These are phyloP conservation scores for Musa balbisiana DNA, from an alignment of 202 grass and related monocot species.

Conservation along the genomic window DNA sequence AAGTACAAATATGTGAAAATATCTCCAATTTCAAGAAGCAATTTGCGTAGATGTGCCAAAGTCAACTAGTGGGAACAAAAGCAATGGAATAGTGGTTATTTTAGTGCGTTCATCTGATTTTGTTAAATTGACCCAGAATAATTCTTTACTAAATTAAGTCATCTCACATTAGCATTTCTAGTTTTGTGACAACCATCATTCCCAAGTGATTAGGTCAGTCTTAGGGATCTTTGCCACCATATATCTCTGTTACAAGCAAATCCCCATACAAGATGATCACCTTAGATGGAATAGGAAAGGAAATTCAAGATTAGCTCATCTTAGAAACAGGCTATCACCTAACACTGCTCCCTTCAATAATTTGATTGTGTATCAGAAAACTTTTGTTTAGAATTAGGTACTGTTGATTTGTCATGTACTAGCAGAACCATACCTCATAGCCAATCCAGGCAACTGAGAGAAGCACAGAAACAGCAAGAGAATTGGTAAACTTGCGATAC, in stretches of 20 bases:
- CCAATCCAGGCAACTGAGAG: constrained; percentile 98
- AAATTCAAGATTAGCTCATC: not conserved
- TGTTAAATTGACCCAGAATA: not conserved
- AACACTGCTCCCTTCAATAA: not conserved
- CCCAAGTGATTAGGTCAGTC: not conserved
- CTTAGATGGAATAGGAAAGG: not conserved
- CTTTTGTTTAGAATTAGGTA: not conserved
- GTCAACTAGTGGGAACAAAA: not conserved
- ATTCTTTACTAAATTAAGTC: not conserved
- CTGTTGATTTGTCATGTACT: constrained; percentile 5
- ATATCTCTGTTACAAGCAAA: not conserved
- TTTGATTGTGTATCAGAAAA: not conserved
- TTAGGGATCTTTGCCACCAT: not conserved
- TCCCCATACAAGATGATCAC: not conserved
- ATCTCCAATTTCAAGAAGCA: too few species aligned
- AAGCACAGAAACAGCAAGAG: constrained; percentile 80
- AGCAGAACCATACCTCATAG: constrained; percentile 76
- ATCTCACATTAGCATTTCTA: not conserved
- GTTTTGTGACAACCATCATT: not conserved
- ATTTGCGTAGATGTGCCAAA: too few species aligned
- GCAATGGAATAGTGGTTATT: not conserved
- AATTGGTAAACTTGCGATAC: constrained; percentile 96
- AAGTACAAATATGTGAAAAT: too few species aligned
- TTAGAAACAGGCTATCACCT: not conserved
- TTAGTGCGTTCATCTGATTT: not conserved